Base-by-base conservation (phyloP, 805 yeast genomes). In the Pichia pseudocactophila region DNA sequence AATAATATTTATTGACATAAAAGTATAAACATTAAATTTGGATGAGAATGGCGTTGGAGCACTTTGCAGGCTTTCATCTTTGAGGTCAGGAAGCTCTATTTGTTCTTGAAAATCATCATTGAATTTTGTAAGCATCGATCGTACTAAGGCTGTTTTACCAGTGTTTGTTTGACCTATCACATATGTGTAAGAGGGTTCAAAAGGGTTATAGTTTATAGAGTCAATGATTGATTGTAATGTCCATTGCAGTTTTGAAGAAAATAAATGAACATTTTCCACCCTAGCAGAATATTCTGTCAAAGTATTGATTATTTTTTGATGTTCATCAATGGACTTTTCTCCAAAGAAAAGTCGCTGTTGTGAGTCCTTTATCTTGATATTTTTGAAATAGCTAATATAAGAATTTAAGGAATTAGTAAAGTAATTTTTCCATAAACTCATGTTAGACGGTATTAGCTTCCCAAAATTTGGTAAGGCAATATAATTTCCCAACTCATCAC, bases 111-210 rank as follows among this genome's bases (percentile, higher is more conserved):
- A 18, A 13, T 43, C 35, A 11, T 40, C 19, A 12, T 18, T 22
- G 44, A 34, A 37, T 26, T 11, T 17, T 16, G 31, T 15, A 15
- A 41, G 27, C 6, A 56, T 26, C 4, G 39, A 7, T 18, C 46
- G 42, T 7, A 51, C 42, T 13, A 60, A 37, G 4, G 48, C 36
- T 10, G 63, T 44, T 36, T 60, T 60, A 16, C 64, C 64, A 1
- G 58, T 36, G 37, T 60, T 59, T 2, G 56, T 36, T 34, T 57
- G 58, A 2, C 64, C 64, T 13, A 60, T 47, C 3, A 59, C 47
- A 42, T 50, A 60, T 18, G 46, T 44, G n/a, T 40, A 34, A 15
- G 37, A 34, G 2, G 25, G 10, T 7, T 39, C 19, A 16, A 16
- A 30, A 10, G 40, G 36, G 18, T 40, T 33, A n/a, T 36, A 13